Base-by-base conservation (phyloP, 495 filamentous ascomycete genomes). In the Penicillium arizonense region DNA sequence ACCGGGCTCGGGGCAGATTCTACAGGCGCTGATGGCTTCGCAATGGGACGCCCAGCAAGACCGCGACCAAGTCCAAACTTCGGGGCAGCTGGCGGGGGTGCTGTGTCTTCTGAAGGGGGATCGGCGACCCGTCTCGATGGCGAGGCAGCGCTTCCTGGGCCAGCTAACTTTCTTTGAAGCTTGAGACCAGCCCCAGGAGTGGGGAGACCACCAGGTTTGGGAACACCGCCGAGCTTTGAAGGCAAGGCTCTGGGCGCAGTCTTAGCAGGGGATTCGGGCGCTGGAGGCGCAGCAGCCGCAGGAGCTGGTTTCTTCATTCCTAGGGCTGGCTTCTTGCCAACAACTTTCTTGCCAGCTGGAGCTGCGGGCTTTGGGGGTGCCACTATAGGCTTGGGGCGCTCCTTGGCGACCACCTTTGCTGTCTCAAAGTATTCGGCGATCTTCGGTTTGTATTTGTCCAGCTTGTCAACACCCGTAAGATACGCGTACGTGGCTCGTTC, bases 401-500 rank as follows among this genome's bases (percentile, higher is more conserved):
- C 93, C 66, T 97, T 97, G 36, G 95, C 94, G 68, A 93, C 96
- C 44, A 99, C 95, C 62, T 96, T 87, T 2, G 95, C 95, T 2
- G 83, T 83, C 26, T 96, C 92, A 63, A 84, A 92, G 70, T 85
- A 97, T 65, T 97, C 95, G 28, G 28, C 28, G 28, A 30, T 30
- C 72, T 96, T 97, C 65, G 97, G 88, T 72, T 97, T 99, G 20
- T 82, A 87, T 74, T 96, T 97, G 48, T 91, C 82, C 50, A 97
- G 96, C 21, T 99, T 94, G 63, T 99, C 95, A 13, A 99, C 74
- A 1, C 90, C 91, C 56, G 97, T 92, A n/a, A 99, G 73, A 64
- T 95, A 90, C 6, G 90, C 89, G 38, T 87, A 89, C 94, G 97
- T 99, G n/a, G 87, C 87, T 36, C 94, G 82, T 64, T 99, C 95